Percentiles rank a stretch among this genome's conserved stretches.
These are phyloP conservation scores for Glarea lozoyensis DNA, from an alignment of 495 filamentous ascomycete species.

Conservation along the genomic window DNA sequence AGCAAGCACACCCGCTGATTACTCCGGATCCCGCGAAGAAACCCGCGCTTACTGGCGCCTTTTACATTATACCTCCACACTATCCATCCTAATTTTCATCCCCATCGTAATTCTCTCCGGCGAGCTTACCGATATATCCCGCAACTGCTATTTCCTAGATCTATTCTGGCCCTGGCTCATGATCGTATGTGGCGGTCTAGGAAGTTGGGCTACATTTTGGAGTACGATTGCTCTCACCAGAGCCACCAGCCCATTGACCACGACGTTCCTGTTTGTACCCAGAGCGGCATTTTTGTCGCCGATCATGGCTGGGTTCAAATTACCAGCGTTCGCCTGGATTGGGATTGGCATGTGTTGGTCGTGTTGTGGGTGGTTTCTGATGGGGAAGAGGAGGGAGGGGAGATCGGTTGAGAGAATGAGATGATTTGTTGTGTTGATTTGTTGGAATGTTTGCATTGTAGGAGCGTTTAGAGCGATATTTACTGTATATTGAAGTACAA, in stretches of 20 bases:
- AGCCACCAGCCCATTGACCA: slow-evolving; percentile 33
- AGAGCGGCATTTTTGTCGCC: slow-evolving; percentile 29
- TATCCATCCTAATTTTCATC: slow-evolving; percentile 35
- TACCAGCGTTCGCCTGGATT: slow-evolving; percentile 32
- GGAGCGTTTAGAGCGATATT: too few species aligned
- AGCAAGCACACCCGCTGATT: slow-evolving; percentile 7
- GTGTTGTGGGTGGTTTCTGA: slow-evolving; percentile 36
- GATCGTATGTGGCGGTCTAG: slow-evolving; percentile 24
- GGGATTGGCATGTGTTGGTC: slow-evolving; percentile 39
- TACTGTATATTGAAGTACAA: too few species aligned
- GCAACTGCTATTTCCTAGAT: slow-evolving; percentile 43
- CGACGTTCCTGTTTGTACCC: slow-evolving; percentile 30
- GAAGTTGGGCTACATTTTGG: slow-evolving; percentile 29
- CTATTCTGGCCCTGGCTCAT: slow-evolving; percentile 20
- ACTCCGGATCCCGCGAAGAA: slow-evolving; percentile 28
- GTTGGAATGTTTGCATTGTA: not conserved
- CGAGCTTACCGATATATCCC: slow-evolving; percentile 32
- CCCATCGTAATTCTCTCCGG: slow-evolving; percentile 38
- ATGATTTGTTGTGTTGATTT: not conserved
- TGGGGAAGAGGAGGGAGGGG: slow-evolving; percentile 29
- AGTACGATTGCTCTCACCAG: slow-evolving; percentile 29
- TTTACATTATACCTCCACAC: slow-evolving; percentile 39
- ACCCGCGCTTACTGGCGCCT: slow-evolving; percentile 36
- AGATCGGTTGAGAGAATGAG: slow-evolving; percentile 11
- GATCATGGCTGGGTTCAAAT: slow-evolving; percentile 26